These are phyloP conservation scores for Capsicum chinense DNA, from an alignment of 257 asterid genomes.

Conservation along the genomic window DNA sequence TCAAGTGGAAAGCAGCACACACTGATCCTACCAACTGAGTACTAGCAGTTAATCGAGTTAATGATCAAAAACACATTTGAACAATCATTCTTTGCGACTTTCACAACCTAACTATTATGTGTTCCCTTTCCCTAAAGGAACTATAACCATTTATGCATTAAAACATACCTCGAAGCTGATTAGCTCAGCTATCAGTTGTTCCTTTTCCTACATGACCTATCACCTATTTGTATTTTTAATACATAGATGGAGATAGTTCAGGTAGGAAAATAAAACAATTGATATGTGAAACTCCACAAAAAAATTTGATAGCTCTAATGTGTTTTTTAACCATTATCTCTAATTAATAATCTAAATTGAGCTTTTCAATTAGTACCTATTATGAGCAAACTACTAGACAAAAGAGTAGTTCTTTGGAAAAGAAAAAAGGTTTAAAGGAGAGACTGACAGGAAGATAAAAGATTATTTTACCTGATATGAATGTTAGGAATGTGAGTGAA, in stretches of 20 bases:
- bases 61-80: not conserved
- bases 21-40: not conserved
- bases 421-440: not conserved
- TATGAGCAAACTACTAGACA: not conserved
- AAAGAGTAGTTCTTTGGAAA: not conserved
- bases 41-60: not conserved
- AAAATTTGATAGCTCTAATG: too few species aligned
- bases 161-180: not conserved
- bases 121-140: not conserved
- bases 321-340: not conserved
- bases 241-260: not conserved
- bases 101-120: not conserved
- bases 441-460: slow-evolving; percentile 9
- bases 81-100: not conserved
- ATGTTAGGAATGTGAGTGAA: slow-evolving; percentile 46
- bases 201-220: not conserved
- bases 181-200: not conserved
- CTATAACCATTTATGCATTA: not conserved
- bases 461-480: slow-evolving; percentile 52
- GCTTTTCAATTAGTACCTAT: not conserved
- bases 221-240: not conserved
- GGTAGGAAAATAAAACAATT: not conserved
- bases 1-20: not conserved
- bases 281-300: not conserved
- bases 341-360: not conserved